A percentile compares a stretch with the other conserved stretches of the same genome.
Conservation (phyloP, 257 asterid genomes). For the Avicennia marina region DNA sequence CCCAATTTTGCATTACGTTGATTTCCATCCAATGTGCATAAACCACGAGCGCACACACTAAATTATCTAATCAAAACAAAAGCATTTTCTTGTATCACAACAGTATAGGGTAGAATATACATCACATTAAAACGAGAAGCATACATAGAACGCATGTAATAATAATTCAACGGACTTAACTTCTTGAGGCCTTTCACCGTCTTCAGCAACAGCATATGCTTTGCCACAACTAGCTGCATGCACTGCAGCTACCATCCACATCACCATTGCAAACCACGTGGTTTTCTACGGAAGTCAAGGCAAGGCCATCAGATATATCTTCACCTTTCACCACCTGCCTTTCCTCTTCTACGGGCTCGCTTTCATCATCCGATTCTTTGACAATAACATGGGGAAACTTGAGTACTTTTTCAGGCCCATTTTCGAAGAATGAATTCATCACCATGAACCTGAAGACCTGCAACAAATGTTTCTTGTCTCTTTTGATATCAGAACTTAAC, state of each 20-base stretch:
- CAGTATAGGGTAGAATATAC: too few species aligned
- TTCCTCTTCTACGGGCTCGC: conserved; percentile 20
- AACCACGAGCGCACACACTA: too few species aligned
- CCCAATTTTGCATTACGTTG: too few species aligned
- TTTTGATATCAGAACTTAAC: conserved; percentile 56
- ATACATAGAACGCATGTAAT: too few species aligned
- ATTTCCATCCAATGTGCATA: too few species aligned
- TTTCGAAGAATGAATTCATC: conserved; percentile 66
- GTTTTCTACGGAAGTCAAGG: not conserved
- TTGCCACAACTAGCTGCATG: not conserved
- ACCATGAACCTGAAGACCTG: conserved; percentile 85
- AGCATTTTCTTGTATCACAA: too few species aligned
- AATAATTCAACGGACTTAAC: not conserved
- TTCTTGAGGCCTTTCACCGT: conserved; percentile 8
- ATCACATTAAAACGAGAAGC: too few species aligned
- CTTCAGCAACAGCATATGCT: conserved; percentile 10
- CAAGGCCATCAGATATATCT: conserved; percentile 9
- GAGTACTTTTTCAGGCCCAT: conserved; percentile 45
- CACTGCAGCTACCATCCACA: not conserved
- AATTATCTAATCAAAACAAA: too few species aligned
- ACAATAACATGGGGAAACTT: conserved; percentile 55
- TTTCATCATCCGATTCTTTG: conserved; percentile 40
- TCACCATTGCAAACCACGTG: not conserved
- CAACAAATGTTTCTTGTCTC: conserved; percentile 64
- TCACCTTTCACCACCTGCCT: conserved; percentile 9